Evolutionary conservation across 805 yeast genomes (phyloP), one percentile per base, ranked within the genome.

Genomic region (Saccharomycopsis javanensis): DNA sequence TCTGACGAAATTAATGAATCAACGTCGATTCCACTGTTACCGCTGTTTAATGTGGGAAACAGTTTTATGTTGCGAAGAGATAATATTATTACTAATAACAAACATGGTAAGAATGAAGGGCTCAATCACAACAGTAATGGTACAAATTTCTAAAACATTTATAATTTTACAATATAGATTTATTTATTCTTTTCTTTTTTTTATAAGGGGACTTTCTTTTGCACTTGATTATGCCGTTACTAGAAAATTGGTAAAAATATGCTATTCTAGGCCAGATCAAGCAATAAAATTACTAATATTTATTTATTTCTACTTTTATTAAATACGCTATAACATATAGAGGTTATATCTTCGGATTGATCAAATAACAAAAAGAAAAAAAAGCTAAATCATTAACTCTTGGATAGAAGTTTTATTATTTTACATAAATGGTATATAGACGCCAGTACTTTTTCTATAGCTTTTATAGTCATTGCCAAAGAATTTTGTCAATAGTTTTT

Each of bases 401-500:
- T n/a, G n/a, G n/a, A n/a, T n/a, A n/a, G n/a, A n/a, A n/a, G n/a
- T n/a, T n/a, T n/a, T n/a, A n/a, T n/a, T n/a, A n/a, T n/a, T n/a
- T n/a, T 48, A 54, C 23, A 82, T 72, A 61, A 85, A 83, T 0
- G 96, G 96, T 37, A 92, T 85, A 51, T 82, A 77, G 0, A 83
- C 79, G 1, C 75, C 72, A 0, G 84, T 82, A 1, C 61, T 62
- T 5, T 65, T 56, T 60, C 69, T 77, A 68, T 90, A 92, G 0
- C 66, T 61, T 0, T 63, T 58, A 67, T 92, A 94, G 5, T 79
- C 79, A 1, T 76, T 69, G 1, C 90, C 92, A 68, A 92, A 94
- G 67, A 92, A 91, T 20, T 71, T 64, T 7, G 81, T 67, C 60
- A 94, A 69, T 54, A 74, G 78, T 34, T 62, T 65, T 66, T 94